phyloP scores from a whole-genome alignment of 2,329 filamentous ascomycete species.

The Cryphonectria carpinicola region DNA sequence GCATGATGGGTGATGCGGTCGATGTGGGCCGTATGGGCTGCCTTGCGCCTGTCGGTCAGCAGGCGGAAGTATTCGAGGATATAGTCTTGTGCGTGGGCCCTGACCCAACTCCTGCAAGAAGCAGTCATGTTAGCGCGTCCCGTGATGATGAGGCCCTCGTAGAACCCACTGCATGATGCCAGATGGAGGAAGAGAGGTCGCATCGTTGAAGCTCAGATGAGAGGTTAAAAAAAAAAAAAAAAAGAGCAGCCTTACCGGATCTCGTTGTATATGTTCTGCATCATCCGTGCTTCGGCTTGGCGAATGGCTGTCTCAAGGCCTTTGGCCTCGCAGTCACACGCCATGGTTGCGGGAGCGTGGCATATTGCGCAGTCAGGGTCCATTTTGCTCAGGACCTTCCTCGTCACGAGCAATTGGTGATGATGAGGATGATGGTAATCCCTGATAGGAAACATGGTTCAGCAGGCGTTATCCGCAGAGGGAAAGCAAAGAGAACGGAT shows the following conservation, averaged over 20 bases:
- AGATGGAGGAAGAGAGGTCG: background rate
- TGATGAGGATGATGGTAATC: slow-evolving; percentile 15
- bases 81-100: slow-evolving; percentile 68
- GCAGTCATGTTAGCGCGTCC: slow-evolving; percentile 9
- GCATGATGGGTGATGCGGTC: slow-evolving; percentile 60
- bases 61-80: slow-evolving; percentile 68
- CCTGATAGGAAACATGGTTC: slow-evolving; percentile 29
- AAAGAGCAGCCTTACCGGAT: slow-evolving; percentile 57
- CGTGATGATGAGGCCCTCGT: no score
- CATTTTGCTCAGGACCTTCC: slow-evolving; percentile 63
- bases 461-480: slow-evolving; percentile 35
- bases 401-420: slow-evolving; percentile 42
- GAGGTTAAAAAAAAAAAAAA: background rate
- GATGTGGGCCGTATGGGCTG: slow-evolving; percentile 57
- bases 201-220: background rate
- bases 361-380: slow-evolving; percentile 73
- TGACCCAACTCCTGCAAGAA: slow-evolving; percentile 62
- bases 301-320: slow-evolving; percentile 65
- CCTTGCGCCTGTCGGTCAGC: slow-evolving; percentile 64
- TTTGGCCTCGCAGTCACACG: slow-evolving; percentile 69
- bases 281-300: slow-evolving; percentile 67
- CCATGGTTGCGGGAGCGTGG: slow-evolving; percentile 58
- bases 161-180: background rate
- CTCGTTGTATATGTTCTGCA: slow-evolving; percentile 64
- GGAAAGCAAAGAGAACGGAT: slow-evolving; percentile 35